A percentile compares a stretch with the other conserved stretches of the same genome.
These are phyloP conservation scores for Cubamyces sp. DNA, from an alignment of 768 basidiomycete species.

Conservation along the genomic window DNA sequence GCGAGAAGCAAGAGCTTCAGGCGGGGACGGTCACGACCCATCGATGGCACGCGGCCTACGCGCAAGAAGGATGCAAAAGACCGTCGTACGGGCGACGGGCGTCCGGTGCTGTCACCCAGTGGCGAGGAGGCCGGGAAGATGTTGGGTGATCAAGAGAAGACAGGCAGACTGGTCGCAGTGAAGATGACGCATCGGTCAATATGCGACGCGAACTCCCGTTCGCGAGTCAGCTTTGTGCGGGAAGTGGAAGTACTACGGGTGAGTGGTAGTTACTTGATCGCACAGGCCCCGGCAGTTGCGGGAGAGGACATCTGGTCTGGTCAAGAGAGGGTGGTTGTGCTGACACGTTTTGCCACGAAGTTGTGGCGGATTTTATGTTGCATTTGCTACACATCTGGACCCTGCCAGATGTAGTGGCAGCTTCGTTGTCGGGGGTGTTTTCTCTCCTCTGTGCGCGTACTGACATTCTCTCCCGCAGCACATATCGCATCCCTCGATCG, in stretches of 20 bases:
- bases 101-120: conserved; percentile 4
- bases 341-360: conserved; percentile 11
- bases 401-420: neutral
- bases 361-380: neutral
- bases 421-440: neutral
- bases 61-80: conserved; percentile 13
- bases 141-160: conserved; percentile 22
- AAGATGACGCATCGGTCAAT: conserved; percentile 52
- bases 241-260: conserved; percentile 87
- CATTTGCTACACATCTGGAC: too few relatives aligned
- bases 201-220: conserved; percentile 65
- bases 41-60: conserved; percentile 25
- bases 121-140: conserved; percentile 11
- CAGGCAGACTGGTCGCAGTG: conserved; percentile 51
- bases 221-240: conserved; percentile 75
- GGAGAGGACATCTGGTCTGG: neutral
- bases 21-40: conserved; percentile 18
- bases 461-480: conserved; percentile 47
- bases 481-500: conserved; percentile 81
- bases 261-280: conserved; percentile 34
- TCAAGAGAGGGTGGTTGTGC: conserved; percentile 2
- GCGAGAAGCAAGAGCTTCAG: conserved; percentile 30
- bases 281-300: neutral
- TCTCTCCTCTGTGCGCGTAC: conserved; percentile 8
- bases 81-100: neutral